Conservation (phyloP, 805 yeast species). For the Ogataea nakhonphanomensis region DNA sequence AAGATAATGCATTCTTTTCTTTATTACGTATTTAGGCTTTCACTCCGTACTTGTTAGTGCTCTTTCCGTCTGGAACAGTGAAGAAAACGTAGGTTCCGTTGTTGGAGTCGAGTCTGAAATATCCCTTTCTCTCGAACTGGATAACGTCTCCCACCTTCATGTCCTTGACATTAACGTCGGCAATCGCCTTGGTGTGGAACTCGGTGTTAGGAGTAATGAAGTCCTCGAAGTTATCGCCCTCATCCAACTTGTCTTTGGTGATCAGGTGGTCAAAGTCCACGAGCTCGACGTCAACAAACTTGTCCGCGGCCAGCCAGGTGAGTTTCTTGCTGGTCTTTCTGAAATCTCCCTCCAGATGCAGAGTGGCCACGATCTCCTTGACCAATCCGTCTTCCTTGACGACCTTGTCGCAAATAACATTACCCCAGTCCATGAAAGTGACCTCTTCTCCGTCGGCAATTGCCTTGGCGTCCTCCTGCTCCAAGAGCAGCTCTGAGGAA, state of each 20-base stretch:
- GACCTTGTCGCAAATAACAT: conserved; percentile 72
- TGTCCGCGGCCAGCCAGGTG: conserved; percentile 89
- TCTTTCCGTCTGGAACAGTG: conserved; percentile 94
- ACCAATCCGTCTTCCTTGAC: conserved; percentile 50
- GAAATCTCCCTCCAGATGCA: conserved; percentile 95
- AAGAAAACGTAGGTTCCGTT: conserved; percentile 71
- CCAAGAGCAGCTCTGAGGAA: conserved; percentile 63
- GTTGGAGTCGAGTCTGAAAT: conserved; percentile 74
- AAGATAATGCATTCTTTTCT: no score
- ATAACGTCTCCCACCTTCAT: conserved; percentile 84
- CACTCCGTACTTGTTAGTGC: conserved; percentile 71
- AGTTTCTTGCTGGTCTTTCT: conserved; percentile 91
- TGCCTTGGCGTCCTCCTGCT: conserved; percentile 76
- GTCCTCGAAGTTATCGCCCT: conserved; percentile 89
- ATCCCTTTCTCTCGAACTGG: conserved; percentile 97
- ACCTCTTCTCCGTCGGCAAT: conserved; percentile 81
- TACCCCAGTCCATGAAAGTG: conserved; percentile 99
- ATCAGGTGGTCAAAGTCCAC: conserved; percentile 93
- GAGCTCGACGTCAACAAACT: conserved; percentile 68
- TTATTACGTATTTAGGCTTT: conserved; percentile 33
- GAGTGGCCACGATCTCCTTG: conserved; percentile 64
- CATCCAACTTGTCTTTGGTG: conserved; percentile 92
- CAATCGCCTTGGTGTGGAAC: conserved; percentile 73
- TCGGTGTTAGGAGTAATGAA: conserved; percentile 85
- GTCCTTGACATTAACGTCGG: conserved; percentile 71